Evolutionary conservation across 2,329 filamentous ascomycete species (phyloP).

Genomic region (Pezicula carpinea): DNA sequence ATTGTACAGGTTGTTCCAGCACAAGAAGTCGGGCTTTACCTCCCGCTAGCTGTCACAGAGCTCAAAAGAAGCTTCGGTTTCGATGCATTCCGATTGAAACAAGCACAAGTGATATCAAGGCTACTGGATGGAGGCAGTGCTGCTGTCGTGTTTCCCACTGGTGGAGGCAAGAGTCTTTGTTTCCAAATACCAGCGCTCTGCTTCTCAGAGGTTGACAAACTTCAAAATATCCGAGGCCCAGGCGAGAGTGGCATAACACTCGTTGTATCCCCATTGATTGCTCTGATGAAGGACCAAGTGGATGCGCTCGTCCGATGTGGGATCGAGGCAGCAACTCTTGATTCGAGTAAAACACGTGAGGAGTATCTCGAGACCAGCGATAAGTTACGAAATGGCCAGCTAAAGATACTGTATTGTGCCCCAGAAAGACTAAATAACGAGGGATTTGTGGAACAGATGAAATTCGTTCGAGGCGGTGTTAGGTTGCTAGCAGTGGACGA

Average conservation of each 20-base stretch:
- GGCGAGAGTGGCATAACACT: slow-evolving; percentile 43
- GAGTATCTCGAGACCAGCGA: slow-evolving; percentile 37
- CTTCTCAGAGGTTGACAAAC: slow-evolving; percentile 34
- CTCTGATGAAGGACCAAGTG: slow-evolving; percentile 58
- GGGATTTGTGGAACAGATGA: slow-evolving; percentile 52
- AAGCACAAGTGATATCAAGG: slow-evolving; percentile 38
- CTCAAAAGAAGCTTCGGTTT: slow-evolving; percentile 37
- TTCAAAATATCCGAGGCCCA: slow-evolving; percentile 16
- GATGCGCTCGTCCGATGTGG: slow-evolving; percentile 46
- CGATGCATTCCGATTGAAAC: slow-evolving; percentile 38
- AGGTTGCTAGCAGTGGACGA: slow-evolving; percentile 54
- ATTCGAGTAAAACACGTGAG: slow-evolving; percentile 47
- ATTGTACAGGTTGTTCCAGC: neutral
- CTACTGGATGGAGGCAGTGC: slow-evolving; percentile 39
- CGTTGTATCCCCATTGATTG: slow-evolving; percentile 51
- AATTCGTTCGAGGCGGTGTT: slow-evolving; percentile 48
- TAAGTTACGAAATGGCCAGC: slow-evolving; percentile 39
- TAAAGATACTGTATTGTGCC: slow-evolving; percentile 53
- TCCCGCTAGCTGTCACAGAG: slow-evolving; percentile 27
- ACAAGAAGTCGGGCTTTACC: neutral
- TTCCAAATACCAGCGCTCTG: slow-evolving; percentile 40
- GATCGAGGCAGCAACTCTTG: slow-evolving; percentile 48
- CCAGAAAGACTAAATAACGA: slow-evolving; percentile 59
- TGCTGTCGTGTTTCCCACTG: slow-evolving; percentile 38
- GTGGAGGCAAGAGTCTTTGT: slow-evolving; percentile 37